phyloP scores from a whole-genome alignment of 177 flowering plant genomes.

The Vitis hybrid region DNA sequence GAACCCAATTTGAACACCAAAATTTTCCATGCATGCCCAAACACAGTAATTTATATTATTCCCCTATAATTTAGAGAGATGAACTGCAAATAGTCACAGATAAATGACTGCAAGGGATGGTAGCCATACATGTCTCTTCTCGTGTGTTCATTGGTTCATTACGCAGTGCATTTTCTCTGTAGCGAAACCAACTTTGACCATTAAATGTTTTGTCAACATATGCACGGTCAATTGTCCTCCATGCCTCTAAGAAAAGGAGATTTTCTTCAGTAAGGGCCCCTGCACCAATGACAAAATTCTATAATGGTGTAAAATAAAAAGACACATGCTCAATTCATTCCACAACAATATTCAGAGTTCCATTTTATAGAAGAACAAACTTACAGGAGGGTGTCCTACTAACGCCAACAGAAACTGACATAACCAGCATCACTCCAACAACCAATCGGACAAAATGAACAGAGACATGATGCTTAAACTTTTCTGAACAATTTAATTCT shows the following conservation, averaged over 20 bases:
- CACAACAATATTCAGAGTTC: neutral
- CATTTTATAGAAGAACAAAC: slow-evolving; percentile 17
- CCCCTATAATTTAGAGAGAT: neutral
- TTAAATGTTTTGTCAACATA: slow-evolving; percentile 91
- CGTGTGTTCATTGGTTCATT: slow-evolving; percentile 93
- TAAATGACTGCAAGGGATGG: neutral
- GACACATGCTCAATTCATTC: neutral
- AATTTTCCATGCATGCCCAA: neutral
- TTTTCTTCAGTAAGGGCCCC: slow-evolving; percentile 93
- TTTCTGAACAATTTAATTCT: slow-evolving; percentile 28
- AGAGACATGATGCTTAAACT: slow-evolving; percentile 28
- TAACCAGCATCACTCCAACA: slow-evolving; percentile 47
- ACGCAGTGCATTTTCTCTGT: slow-evolving; percentile 87
- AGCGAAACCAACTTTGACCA: slow-evolving; percentile 98
- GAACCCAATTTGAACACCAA: no score
- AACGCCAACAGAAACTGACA: slow-evolving; percentile 52
- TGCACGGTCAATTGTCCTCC: slow-evolving; percentile 96
- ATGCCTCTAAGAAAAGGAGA: slow-evolving; percentile 93
- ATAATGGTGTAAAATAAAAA: neutral
- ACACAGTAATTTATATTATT: neutral
- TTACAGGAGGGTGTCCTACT: slow-evolving; percentile 63
- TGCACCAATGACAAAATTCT: slow-evolving; percentile 21
- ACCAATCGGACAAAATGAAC: slow-evolving; percentile 35
- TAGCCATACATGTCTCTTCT: slow-evolving; percentile 79
- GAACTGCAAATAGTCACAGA: neutral